Conservation (phyloP, 345 rosid genomes). For the Gossypium ekmanianum region DNA sequence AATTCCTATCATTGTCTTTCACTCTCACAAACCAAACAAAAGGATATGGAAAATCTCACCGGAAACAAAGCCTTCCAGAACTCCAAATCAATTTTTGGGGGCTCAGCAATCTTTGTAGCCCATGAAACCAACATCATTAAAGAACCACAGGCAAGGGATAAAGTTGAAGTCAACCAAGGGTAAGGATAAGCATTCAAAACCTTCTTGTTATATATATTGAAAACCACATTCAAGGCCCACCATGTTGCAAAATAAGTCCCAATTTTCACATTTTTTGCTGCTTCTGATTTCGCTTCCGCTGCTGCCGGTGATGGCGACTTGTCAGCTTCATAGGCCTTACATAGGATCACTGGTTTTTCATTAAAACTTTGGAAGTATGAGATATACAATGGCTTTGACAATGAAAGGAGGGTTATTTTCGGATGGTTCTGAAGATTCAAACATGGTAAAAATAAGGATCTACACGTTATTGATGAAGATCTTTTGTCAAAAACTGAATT, state of each 20-base stretch:
- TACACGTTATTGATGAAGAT: conserved; percentile 11
- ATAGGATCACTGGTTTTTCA: conserved; percentile 36
- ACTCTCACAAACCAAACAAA: conserved; percentile 28
- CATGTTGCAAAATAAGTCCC: conserved; percentile 90
- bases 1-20: conserved; percentile 16
- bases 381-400: conserved; percentile 62
- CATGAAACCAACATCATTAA: conserved; percentile 93
- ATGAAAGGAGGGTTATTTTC: conserved; percentile 29
- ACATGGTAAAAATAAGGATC: conserved; percentile 41
- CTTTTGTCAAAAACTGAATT: conserved; percentile 34
- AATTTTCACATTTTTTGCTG: conserved; percentile 58
- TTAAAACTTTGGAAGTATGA: conserved; percentile 32
- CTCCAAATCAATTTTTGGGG: conserved; percentile 80
- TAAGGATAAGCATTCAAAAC: conserved; percentile 91
- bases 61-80: conserved; percentile 96
- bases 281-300: conserved; percentile 41
- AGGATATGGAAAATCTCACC: conserved; percentile 50
- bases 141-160: conserved; percentile 92
- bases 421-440: conserved; percentile 21
- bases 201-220: conserved; percentile 96
- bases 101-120: conserved; percentile 77
- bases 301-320: conserved; percentile 41
- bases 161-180: conserved; percentile 98
- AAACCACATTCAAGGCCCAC: conserved; percentile 98
- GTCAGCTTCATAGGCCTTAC: conserved; percentile 85